Percentiles rank a stretch among this genome's conserved stretches.
Conservation (phyloP, 169 alveolate species). For the Plasmodium sp. region DNA sequence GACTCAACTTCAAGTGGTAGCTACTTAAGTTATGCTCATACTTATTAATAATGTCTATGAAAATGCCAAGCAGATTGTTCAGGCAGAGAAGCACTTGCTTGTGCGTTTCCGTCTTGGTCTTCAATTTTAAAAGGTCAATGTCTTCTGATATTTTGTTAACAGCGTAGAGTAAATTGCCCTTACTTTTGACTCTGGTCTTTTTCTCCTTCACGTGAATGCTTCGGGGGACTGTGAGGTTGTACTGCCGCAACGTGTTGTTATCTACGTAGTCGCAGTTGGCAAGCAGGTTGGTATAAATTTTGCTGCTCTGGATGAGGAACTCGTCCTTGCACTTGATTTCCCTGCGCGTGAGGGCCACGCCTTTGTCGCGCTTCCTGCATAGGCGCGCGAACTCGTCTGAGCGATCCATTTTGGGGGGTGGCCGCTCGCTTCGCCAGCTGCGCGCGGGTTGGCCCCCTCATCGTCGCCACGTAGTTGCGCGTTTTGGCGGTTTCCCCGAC, state of each 20-base stretch:
- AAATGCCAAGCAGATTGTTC: constrained; percentile 26
- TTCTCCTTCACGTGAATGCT: constrained; percentile 14
- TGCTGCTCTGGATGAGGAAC: constrained; percentile 37
- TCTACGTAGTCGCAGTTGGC: constrained; percentile 57
- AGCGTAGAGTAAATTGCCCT: constrained; percentile 41
- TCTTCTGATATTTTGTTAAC: constrained; percentile 39
- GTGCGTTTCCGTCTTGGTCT: constrained; percentile 25
- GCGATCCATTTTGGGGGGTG: constrained; percentile 29
- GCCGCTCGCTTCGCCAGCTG: neutral
- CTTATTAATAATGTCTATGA: constrained; percentile 52
- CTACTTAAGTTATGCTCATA: constrained; percentile 60
- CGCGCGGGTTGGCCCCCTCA: neutral
- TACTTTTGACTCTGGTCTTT: constrained; percentile 24
- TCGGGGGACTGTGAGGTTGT: constrained; percentile 9
- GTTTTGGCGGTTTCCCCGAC: too few species aligned
- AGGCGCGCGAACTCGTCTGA: constrained; percentile 41
- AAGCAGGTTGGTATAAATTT: constrained; percentile 33
- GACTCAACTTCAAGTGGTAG: constrained; percentile 30
- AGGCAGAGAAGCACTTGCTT: constrained; percentile 13
- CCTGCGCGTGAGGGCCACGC: neutral
- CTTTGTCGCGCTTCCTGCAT: constrained; percentile 41
- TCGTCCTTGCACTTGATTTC: constrained; percentile 17
- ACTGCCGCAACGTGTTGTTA: constrained; percentile 21
- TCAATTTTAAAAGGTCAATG: constrained; percentile 15
- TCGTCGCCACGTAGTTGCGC: neutral